Conservation (phyloP, 208 protist genomes). For the Trypanosoma mega region DNA sequence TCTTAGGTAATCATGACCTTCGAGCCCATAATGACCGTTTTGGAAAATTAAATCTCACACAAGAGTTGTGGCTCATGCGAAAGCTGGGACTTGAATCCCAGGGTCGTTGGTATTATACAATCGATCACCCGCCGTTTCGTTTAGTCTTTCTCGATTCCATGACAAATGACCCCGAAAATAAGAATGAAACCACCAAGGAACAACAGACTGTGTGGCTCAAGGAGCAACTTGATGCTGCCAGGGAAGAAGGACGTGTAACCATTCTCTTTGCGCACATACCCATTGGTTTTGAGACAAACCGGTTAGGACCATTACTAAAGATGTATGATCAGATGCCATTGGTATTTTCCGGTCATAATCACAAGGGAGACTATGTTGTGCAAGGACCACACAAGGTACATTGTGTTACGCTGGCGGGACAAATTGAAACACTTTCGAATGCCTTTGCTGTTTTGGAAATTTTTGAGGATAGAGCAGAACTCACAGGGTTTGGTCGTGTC, state of each 20-base stretch:
- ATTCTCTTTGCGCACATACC: constrained; percentile 35
- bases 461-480: constrained; percentile 30
- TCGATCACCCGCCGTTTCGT: constrained; percentile 30
- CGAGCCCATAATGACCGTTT: constrained; percentile 36
- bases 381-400: constrained; percentile 26
- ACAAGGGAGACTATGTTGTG: constrained; percentile 28
- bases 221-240: constrained; percentile 16
- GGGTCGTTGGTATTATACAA: constrained; percentile 25
- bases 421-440: constrained; percentile 34
- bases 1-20: constrained; percentile 42
- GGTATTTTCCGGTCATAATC: constrained; percentile 33
- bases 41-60: constrained; percentile 35
- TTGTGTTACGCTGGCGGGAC: constrained; percentile 25
- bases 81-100: constrained; percentile 17
- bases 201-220: constrained; percentile 29
- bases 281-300: constrained; percentile 34
- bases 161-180: constrained; percentile 21
- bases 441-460: constrained; percentile 33
- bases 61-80: constrained; percentile 24
- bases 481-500: constrained; percentile 35
- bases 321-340: constrained; percentile 28
- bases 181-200: constrained; percentile 16
- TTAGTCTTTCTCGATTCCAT: constrained; percentile 36
- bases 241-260: constrained; percentile 11
- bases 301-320: constrained; percentile 15